A percentile compares a stretch with the other conserved stretches of the same genome.
These are phyloP conservation scores for Fusarium continuum DNA, from an alignment of 2,329 filamentous ascomycete species.

Conservation along the genomic window DNA sequence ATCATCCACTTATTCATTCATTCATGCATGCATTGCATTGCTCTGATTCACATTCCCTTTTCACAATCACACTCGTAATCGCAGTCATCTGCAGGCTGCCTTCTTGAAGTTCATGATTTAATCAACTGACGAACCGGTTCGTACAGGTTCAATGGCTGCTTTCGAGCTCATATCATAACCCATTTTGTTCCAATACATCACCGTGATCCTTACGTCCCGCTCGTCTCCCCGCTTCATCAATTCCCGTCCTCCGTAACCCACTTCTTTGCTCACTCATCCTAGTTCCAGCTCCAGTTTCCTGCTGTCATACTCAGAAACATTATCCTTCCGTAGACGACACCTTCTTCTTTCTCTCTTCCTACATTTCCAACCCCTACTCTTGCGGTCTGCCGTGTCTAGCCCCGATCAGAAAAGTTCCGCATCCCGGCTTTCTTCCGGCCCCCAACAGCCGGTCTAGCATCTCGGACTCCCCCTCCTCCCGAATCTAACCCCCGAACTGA, in stretches of 20 bases:
- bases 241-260: conserved; percentile 26
- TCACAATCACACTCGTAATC: background rate
- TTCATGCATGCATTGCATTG: background rate
- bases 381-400: conserved; percentile 26
- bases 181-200: background rate
- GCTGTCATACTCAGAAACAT: conserved; percentile 18
- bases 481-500: conserved; percentile 4
- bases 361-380: background rate
- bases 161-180: conserved; percentile 14
- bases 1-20: conserved; percentile 6
- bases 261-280: conserved; percentile 26
- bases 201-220: conserved; percentile 8
- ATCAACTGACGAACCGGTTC: background rate
- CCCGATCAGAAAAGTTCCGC: conserved; percentile 20
- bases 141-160: conserved; percentile 4
- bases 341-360: conserved; percentile 7
- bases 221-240: conserved; percentile 29
- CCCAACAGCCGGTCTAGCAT: conserved; percentile 37
- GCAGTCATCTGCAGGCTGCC: background rate
- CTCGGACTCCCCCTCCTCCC: conserved; percentile 20
- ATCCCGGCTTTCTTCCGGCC: conserved; percentile 33
- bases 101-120: background rate
- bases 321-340: conserved; percentile 25
- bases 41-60: background rate
- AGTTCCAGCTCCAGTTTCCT: conserved; percentile 14